Conservation (phyloP, 2,329 filamentous ascomycete species). For the Aureobasidium mangrovei region DNA sequence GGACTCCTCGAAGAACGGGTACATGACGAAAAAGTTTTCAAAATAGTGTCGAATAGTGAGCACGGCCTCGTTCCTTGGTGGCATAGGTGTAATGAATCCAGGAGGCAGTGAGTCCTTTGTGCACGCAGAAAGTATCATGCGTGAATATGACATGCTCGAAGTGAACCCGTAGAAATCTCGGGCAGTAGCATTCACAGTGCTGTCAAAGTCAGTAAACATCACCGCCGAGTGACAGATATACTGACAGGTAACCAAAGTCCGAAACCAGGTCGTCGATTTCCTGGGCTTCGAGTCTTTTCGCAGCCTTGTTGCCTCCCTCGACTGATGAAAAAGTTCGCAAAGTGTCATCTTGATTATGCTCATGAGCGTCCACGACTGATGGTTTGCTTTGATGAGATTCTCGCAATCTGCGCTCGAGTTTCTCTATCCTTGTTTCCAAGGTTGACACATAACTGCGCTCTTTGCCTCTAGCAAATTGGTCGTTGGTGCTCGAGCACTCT, state of each 20-base stretch:
- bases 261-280: slow-evolving; percentile 89
- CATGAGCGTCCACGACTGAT: slow-evolving; percentile 58
- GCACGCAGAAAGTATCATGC: slow-evolving; percentile 75
- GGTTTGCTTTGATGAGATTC: slow-evolving; percentile 61
- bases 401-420: slow-evolving; percentile 66
- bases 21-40: slow-evolving; percentile 67
- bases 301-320: slow-evolving; percentile 27
- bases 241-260: slow-evolving; percentile 83
- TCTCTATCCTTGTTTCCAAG: slow-evolving; percentile 83
- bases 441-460: slow-evolving; percentile 95
- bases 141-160: slow-evolving; percentile 84
- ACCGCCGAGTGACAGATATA: slow-evolving; percentile 14
- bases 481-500: slow-evolving; percentile 89
- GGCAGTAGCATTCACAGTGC: slow-evolving; percentile 88
- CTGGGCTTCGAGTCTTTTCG: slow-evolving; percentile 58
- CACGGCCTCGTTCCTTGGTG: slow-evolving; percentile 59
- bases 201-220: slow-evolving; percentile 29
- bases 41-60: slow-evolving; percentile 75
- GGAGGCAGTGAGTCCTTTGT: slow-evolving; percentile 63
- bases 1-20: slow-evolving; percentile 76
- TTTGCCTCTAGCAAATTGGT: slow-evolving; percentile 91
- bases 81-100: slow-evolving; percentile 52
- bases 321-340: neutral
- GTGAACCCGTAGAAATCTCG: slow-evolving; percentile 86
- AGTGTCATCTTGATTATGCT: slow-evolving; percentile 26